Base-by-base conservation (phyloP, 768 basidiomycete species). In the Mycena vitilis region DNA sequence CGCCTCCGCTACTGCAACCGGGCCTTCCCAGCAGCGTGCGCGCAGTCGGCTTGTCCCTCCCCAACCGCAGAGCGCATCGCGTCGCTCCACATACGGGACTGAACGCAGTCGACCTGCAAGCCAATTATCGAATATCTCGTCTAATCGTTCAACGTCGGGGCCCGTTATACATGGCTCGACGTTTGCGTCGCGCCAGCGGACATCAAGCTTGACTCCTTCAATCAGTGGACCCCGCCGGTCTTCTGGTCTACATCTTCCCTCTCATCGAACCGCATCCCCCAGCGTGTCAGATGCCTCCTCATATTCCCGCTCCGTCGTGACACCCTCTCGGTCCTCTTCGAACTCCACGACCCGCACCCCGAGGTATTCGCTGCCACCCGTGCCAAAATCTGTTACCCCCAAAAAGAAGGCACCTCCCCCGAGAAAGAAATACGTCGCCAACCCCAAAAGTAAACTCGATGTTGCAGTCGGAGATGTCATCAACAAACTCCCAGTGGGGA, bases 391-490 rank as follows among this genome's bases (percentile, higher is more conserved):
- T 42, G 80, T 83, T 40, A 86, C 89, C 18, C 89, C 89, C 10
- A 80, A 80, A 40, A 82, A 81, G 57, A 86, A 80, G 70, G 70
- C 75, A 18, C 72, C 75, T 8, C 75, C 79, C 11, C 77, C 82
- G 20, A 85, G 87, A 77, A 93, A 90, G 76, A 86, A 87, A 16
- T 98, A 98, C 71, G 82, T 95, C 48, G 88, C 96, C 4, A 90
- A 98, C 77, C 92, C 94, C n/a, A 91, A 93, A 80, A 95, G 87
- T 80, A 94, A 95, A 76, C 85, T 98, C 7, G 96, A 98, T 75
- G 88, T 97, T 45, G 95, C 95, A 9, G 94, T 98, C 56, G 96
- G 95, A 22, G 91, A 93, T 73, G 93, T 98, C 57, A 89, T 98
- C 71, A 98, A 98, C 79, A 89, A 89, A 71, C 87, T 98, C 22